Percentiles rank a stretch among this genome's conserved stretches.
Evolutionary conservation across 2,329 filamentous ascomycete species (phyloP).

Genomic region (Paecilomyces sp.): DNA sequence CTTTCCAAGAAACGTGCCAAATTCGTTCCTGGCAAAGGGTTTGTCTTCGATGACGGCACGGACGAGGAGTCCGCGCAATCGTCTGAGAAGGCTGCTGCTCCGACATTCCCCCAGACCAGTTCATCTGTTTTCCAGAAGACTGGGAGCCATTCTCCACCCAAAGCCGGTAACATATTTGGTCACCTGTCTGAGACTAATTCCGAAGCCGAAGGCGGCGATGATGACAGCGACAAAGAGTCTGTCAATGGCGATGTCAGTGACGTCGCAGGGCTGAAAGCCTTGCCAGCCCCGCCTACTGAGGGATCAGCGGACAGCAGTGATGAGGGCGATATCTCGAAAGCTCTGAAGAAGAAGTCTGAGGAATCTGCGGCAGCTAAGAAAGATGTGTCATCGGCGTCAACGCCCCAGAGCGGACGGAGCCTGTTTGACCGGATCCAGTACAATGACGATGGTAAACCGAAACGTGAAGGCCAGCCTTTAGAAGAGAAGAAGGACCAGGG

Average conservation of each 20-base stretch:
- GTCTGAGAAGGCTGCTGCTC: slow-evolving; percentile 11
- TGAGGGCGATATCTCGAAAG: slow-evolving; percentile 15
- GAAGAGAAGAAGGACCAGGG: slow-evolving; percentile 7
- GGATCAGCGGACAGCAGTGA: slow-evolving; percentile 14
- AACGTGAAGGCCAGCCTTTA: slow-evolving; percentile 9
- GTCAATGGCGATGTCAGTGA: slow-evolving; percentile 6
- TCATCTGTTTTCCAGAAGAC: slow-evolving; percentile 21
- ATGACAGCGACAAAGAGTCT: slow-evolving; percentile 12
- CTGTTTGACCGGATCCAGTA: slow-evolving; percentile 29
- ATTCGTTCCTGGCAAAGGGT: slow-evolving; percentile 25
- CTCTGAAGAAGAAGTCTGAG: slow-evolving; percentile 14
- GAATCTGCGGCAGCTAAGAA: slow-evolving; percentile 8
- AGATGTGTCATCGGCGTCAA: slow-evolving; percentile 6
- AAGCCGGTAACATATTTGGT: slow-evolving; percentile 30
- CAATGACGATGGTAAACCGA: slow-evolving; percentile 17
- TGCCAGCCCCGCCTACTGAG: slow-evolving; percentile 3
- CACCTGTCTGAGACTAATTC: slow-evolving; percentile 25
- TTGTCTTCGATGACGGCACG: slow-evolving; percentile 21
- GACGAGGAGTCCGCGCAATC: slow-evolving; percentile 6
- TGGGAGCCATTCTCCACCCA: slow-evolving; percentile 17
- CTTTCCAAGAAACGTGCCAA: slow-evolving; percentile 24
- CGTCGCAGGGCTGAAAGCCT: slow-evolving; percentile 5
- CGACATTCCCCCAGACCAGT: slow-evolving; percentile 4
- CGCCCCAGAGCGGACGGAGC: slow-evolving; percentile 20
- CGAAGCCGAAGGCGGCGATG: slow-evolving; percentile 12